phyloP scores from a whole-genome alignment of 306 rosid genomes.

The Leucaena leucocephala region DNA sequence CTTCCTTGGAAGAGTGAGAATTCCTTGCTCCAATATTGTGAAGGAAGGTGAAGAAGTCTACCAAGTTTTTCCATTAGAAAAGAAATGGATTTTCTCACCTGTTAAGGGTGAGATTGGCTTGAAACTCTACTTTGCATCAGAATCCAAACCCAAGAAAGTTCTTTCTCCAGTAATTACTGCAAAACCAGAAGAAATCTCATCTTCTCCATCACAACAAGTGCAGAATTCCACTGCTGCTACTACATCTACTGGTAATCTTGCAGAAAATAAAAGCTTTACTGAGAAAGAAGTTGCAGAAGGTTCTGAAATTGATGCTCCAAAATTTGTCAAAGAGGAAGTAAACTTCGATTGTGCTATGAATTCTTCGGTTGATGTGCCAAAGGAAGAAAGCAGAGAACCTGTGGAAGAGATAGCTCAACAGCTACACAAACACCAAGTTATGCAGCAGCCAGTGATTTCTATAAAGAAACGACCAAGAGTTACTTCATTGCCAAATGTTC shows the following conservation, averaged over 20 bases:
- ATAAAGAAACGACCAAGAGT: slow-evolving; percentile 55
- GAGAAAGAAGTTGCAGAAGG: background rate
- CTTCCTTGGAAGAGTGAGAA: slow-evolving; percentile 69
- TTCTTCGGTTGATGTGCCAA: slow-evolving; percentile 36
- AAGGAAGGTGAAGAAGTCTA: slow-evolving; percentile 67
- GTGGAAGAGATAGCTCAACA: slow-evolving; percentile 33
- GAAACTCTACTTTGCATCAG: slow-evolving; percentile 58
- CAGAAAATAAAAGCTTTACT: background rate
- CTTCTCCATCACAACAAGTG: slow-evolving; percentile 36
- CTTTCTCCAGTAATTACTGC: slow-evolving; percentile 29
- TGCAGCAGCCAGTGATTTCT: slow-evolving; percentile 48
- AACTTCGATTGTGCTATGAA: slow-evolving; percentile 24
- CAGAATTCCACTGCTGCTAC: slow-evolving; percentile 23
- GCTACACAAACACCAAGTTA: slow-evolving; percentile 51
- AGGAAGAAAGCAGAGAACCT: slow-evolving; percentile 38
- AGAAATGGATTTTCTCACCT: slow-evolving; percentile 62
- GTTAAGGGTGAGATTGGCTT: slow-evolving; percentile 82
- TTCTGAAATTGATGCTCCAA: background rate
- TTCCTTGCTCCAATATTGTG: slow-evolving; percentile 66
- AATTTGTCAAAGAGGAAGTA: background rate
- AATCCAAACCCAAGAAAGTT: slow-evolving; percentile 34
- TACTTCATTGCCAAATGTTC: slow-evolving; percentile 46
- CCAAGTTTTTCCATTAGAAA: slow-evolving; percentile 59
- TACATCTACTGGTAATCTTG: background rate
- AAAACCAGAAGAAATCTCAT: slow-evolving; percentile 35